phyloP scores from a whole-genome alignment of 257 asterid genomes.

The Solanum medicagineum region DNA sequence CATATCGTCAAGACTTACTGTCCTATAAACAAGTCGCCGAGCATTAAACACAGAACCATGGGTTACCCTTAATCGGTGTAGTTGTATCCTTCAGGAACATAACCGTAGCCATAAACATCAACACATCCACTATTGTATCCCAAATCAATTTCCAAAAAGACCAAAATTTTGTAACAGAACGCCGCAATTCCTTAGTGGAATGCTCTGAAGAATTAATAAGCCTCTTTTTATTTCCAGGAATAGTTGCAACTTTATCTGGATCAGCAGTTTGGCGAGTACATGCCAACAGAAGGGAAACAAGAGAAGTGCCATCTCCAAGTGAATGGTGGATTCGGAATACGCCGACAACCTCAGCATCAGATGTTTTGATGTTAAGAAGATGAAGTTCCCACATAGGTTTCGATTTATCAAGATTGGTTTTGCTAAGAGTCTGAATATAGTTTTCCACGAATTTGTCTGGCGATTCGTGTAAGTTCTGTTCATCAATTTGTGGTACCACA shows the following conservation, averaged over 20 bases:
- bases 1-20: conserved; percentile 11
- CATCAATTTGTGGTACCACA: not conserved
- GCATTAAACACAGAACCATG: conserved; percentile 6
- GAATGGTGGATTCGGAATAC: conserved; percentile 23
- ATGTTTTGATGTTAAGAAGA: conserved; percentile 10
- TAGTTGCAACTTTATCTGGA: conserved; percentile 10
- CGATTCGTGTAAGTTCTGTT: not conserved
- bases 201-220: not conserved
- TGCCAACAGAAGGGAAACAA: conserved; percentile 19
- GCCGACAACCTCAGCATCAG: not conserved
- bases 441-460: conserved; percentile 15
- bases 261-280: conserved; percentile 19
- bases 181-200: not conserved
- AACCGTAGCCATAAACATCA: conserved; percentile 16
- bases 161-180: not conserved
- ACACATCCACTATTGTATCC: conserved; percentile 7
- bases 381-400: conserved; percentile 31
- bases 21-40: conserved; percentile 5
- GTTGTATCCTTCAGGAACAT: conserved; percentile 16
- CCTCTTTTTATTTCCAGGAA: not conserved
- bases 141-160: not conserved
- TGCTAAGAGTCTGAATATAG: conserved; percentile 19
- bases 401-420: conserved; percentile 10
- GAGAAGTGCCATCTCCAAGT: conserved; percentile 24
- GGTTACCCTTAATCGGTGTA: conserved; percentile 8